Conservation (phyloP, 495 filamentous ascomycete species). For the Aspergillus kassunensis region DNA sequence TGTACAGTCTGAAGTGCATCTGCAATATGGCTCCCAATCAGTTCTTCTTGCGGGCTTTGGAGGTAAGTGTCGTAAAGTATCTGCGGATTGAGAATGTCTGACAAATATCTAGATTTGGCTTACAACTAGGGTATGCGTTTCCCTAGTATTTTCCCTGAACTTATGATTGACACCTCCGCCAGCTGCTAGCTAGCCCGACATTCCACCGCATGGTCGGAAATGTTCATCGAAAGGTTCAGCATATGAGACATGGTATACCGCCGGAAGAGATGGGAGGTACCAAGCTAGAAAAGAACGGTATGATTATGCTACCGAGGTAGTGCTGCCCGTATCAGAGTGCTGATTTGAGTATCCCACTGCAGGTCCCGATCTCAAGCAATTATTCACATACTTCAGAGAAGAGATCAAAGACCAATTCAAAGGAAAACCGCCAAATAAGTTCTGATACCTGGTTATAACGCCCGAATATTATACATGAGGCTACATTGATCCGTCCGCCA, state of each 20-base stretch:
- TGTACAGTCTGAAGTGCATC: no score
- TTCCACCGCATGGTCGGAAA: constrained; percentile 57
- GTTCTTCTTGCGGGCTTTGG: constrained; percentile 36
- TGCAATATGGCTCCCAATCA: neutral
- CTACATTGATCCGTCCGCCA: no score
- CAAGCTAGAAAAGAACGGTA: constrained; percentile 49
- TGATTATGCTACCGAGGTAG: neutral
- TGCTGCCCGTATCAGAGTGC: neutral
- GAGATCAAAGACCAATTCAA: constrained; percentile 57
- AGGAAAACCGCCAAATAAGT: constrained; percentile 39
- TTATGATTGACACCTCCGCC: constrained; percentile 20
- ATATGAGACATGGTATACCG: constrained; percentile 50
- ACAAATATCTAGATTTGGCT: constrained; percentile 35
- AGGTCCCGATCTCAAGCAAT: constrained; percentile 35
- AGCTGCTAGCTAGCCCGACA: constrained; percentile 57
- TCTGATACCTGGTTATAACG: constrained; percentile 15
- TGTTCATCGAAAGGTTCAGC: constrained; percentile 52
- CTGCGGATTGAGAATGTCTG: neutral
- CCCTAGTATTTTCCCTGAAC: neutral
- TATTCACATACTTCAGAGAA: constrained; percentile 53
- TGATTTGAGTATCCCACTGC: constrained; percentile 14
- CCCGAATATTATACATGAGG: neutral
- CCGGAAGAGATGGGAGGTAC: constrained; percentile 57
- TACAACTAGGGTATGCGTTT: constrained; percentile 34
- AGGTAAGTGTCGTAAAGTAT: constrained; percentile 32